These are phyloP conservation scores for Lyophyllum decastes DNA, from an alignment of 768 basidiomycete species.

Conservation along the genomic window DNA sequence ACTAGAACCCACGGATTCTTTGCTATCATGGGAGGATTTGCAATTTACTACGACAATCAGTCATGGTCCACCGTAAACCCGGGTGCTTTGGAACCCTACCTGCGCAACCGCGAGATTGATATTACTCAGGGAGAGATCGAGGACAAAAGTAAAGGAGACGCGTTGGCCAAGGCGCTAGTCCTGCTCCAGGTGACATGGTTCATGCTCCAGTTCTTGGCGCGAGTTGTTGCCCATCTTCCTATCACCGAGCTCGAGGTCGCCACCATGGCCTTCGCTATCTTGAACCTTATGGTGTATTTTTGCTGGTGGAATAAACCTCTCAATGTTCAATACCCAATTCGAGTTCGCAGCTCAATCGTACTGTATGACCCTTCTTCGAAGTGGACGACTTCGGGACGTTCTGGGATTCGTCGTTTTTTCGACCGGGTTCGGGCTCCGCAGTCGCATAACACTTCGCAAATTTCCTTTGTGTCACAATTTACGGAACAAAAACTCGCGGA, in stretches of 20 bases:
- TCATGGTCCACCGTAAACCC: neutral
- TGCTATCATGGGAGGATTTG: constrained; percentile 28
- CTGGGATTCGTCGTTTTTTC: no score
- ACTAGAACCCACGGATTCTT: constrained; percentile 24
- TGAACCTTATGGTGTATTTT: constrained; percentile 28
- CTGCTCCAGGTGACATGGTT: constrained; percentile 32
- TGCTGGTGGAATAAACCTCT: constrained; percentile 39
- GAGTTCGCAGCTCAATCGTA: no score
- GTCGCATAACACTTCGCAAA: no score
- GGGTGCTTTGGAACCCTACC: no score
- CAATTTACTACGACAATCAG: neutral
- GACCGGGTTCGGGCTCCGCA: no score
- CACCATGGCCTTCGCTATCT: constrained; percentile 26
- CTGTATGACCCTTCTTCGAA: no score
- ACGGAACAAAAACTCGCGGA: no score
- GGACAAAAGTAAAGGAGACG: constrained; percentile 28
- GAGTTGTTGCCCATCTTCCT: constrained; percentile 17
- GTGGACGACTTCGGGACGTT: no score
- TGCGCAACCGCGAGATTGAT: neutral
- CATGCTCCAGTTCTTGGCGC: constrained; percentile 26
- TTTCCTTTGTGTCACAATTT: no score
- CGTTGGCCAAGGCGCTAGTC: constrained; percentile 1
- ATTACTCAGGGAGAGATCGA: constrained; percentile 21
- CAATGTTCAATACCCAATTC: constrained; percentile 20
- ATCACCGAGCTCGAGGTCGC: constrained; percentile 32